Percentiles rank a stretch among this genome's conserved stretches.
phyloP scores from a whole-genome alignment of 202 grass and related monocot genomes.

The Setaria italica region DNA sequence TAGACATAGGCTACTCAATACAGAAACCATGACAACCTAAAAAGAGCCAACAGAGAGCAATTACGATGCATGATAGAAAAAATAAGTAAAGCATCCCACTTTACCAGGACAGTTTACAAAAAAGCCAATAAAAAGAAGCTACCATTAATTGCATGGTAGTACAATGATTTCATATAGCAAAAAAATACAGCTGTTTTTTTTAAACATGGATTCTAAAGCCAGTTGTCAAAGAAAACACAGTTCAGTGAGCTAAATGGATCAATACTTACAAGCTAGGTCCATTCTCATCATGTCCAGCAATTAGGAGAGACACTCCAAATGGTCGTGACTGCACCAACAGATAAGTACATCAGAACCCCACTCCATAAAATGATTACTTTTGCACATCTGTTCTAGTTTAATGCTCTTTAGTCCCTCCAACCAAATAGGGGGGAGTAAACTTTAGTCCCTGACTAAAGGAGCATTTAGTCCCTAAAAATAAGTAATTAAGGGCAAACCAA shows the following conservation, averaged over 20 bases:
- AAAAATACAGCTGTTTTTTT: not conserved
- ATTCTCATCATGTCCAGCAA: conserved; percentile 97
- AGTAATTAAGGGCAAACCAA: too few species aligned
- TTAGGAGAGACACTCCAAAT: conserved; percentile 96
- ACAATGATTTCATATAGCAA: conserved; percentile 6
- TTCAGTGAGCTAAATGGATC: not conserved
- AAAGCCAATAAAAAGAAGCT: conserved; percentile 1
- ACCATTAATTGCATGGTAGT: not conserved
- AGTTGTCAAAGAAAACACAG: conserved; percentile 4
- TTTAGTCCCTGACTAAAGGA: too few species aligned
- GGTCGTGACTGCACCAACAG: conserved; percentile 78
- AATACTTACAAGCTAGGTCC: conserved; percentile 92
- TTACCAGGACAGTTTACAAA: not conserved
- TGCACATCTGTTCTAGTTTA: too few species aligned
- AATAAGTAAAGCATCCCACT: not conserved
- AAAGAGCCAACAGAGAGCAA: conserved; percentile 1
- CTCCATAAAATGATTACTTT: not conserved
- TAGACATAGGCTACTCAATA: not conserved
- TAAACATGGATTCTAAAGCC: conserved; percentile 17
- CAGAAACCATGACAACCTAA: not conserved
- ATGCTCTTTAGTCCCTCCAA: too few species aligned
- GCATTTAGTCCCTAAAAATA: too few species aligned
- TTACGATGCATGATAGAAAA: conserved; percentile 1
- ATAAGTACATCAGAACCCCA: conserved; percentile 22
- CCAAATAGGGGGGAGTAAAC: too few species aligned